Conservation (phyloP, 148 eudicot species). For the Gaultheria prostrata region DNA sequence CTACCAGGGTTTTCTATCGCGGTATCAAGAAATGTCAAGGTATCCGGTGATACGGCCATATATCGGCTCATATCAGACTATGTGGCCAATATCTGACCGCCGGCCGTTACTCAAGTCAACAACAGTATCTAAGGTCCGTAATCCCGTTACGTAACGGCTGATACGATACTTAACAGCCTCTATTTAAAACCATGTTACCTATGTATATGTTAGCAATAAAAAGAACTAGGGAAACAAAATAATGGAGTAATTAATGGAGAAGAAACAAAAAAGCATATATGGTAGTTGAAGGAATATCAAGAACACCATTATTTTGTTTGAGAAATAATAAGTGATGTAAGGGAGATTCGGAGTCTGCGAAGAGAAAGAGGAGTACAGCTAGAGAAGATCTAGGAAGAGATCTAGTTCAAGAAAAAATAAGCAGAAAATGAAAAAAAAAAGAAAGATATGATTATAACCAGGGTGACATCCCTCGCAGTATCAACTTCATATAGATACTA, state of each 20-base stretch:
- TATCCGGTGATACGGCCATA: too few relatives aligned
- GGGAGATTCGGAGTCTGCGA: conserved; percentile 35
- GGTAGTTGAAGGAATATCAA: conserved; percentile 49
- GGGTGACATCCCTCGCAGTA: conserved; percentile 11
- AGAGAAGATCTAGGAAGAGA: conserved; percentile 58
- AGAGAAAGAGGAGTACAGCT: conserved; percentile 35
- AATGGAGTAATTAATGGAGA: conserved; percentile 10
- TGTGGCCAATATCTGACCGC: too few relatives aligned
- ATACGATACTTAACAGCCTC: too few relatives aligned
- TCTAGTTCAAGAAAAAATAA: conserved; percentile 31
- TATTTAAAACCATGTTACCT: too few relatives aligned
- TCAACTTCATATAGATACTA: conserved; percentile 20
- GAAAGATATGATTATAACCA: conserved; percentile 14
- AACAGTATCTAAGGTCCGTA: too few relatives aligned
- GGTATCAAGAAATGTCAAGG: too few relatives aligned
- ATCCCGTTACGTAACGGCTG: too few relatives aligned
- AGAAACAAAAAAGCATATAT: conserved; percentile 21
- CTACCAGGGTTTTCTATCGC: not conserved
- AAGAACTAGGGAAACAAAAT: not conserved
- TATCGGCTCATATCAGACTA: too few relatives aligned
- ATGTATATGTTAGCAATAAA: not conserved
- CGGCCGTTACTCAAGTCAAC: too few relatives aligned
- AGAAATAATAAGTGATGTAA: conserved; percentile 39
- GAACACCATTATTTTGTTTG: conserved; percentile 12
- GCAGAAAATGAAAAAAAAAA: conserved; percentile 8